Evolutionary conservation across 192 early-diverging fungal species (phyloP).

Genomic region (Umbelopsis vinacea): DNA sequence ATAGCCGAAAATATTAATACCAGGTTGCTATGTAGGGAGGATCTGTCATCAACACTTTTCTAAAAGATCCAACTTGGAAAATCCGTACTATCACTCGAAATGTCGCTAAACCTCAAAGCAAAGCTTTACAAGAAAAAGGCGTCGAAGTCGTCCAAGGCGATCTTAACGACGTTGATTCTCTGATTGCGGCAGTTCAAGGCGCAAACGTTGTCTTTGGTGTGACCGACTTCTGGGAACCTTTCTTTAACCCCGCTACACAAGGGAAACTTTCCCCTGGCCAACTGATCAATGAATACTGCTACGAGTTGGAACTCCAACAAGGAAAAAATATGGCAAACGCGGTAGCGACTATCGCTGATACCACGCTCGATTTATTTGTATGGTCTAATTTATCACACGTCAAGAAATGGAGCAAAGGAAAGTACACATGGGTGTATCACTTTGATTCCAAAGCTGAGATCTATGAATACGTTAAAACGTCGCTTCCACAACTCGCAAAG

Average conservation of each 20-base stretch:
- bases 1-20: not conserved
- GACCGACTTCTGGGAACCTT: slow-evolving; percentile 15
- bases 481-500: not conserved
- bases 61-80: slow-evolving; percentile 26
- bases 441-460: slow-evolving; percentile 5
- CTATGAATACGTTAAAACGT: not conserved
- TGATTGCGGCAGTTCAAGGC: slow-evolving; percentile 31
- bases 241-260: not conserved
- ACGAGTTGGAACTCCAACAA: not conserved
- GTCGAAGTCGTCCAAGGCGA: slow-evolving; percentile 31
- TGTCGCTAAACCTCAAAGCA: slow-evolving; percentile 16
- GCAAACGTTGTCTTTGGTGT: slow-evolving; percentile 31
- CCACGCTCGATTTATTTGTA: not conserved
- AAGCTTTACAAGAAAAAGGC: slow-evolving; percentile 22
- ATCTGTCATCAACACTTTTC: slow-evolving; percentile 22
- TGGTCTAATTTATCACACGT: slow-evolving; percentile 1
- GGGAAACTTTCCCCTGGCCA: not conserved
- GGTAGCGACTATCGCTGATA: not conserved
- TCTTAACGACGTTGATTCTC: slow-evolving; percentile 22
- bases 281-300: not conserved
- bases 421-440: slow-evolving; percentile 16
- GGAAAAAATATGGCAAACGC: slow-evolving; percentile 9
- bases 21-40: slow-evolving; percentile 13
- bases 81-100: slow-evolving; percentile 29
- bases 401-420: slow-evolving; percentile 8